These are phyloP conservation scores for Mrakiaceae sp. DNA, from an alignment of 1,284 basidiomycete genomes.

Conservation along the genomic window DNA sequence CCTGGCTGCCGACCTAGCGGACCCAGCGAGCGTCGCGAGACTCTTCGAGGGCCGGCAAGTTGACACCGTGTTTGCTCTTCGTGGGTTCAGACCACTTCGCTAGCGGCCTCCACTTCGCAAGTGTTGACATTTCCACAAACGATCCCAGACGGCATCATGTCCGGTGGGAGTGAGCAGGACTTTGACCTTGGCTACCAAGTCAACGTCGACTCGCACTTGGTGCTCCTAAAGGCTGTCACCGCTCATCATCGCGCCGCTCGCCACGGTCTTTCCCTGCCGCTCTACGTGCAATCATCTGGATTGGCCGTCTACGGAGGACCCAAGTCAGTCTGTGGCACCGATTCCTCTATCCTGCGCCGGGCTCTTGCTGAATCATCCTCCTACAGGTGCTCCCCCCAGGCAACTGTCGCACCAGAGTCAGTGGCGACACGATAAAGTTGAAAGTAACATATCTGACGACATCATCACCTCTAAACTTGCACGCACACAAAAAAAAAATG, in stretches of 20 bases:
- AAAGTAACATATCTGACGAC: too few relatives aligned
- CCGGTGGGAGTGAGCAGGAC: too few relatives aligned
- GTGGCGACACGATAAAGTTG: constrained; percentile 4
- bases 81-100: constrained; percentile 57
- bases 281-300: constrained; percentile 51
- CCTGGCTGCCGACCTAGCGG: constrained; percentile 45
- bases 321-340: too few relatives aligned
- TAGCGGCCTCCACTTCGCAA: constrained; percentile 50
- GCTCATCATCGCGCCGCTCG: constrained; percentile 30
- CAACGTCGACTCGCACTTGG: constrained; percentile 50
- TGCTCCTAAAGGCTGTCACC: constrained; percentile 42
- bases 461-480: too few relatives aligned
- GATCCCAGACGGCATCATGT: too few relatives aligned
- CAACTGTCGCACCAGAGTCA: constrained; percentile 30
- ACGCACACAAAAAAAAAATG: too few relatives aligned
- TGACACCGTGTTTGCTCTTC: constrained; percentile 35
- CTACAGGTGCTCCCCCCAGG: constrained; percentile 35
- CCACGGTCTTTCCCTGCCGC: constrained; percentile 31
- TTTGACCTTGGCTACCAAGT: constrained; percentile 26
- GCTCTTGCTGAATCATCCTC: too few relatives aligned
- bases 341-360: too few relatives aligned
- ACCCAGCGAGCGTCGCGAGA: constrained; percentile 35
- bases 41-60: constrained; percentile 36
- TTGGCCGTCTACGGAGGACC: constrained; percentile 44
- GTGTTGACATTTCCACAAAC: too few relatives aligned